Evolutionary conservation across 352 stramenopile genomes (phyloP), one percentile per base, ranked within the genome.

Genomic region (Phytophthora syringae): DNA sequence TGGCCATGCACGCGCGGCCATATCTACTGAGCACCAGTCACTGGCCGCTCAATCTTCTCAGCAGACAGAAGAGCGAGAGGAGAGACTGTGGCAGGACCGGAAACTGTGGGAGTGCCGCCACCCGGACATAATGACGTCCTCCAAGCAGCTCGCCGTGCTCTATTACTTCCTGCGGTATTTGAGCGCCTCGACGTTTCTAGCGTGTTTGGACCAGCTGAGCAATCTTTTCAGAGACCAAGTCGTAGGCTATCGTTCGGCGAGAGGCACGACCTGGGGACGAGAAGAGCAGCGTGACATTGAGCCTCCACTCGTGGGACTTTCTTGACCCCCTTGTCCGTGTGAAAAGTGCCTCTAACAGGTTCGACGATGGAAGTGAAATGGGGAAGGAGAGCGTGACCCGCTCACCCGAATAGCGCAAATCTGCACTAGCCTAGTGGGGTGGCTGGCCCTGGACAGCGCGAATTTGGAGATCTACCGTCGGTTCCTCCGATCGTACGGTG

Each of bases 121-220:
- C 37, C 52, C 27, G 7, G 62, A 67, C 42, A 67, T 70, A 9
- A 72, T 86, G 52, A 67, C 62, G 43, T 72, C 75, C 47, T 78
- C 77, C 42, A 90, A 90, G 62, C 74, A 83, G 12, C 56, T 90
- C 24, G 68, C 66, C 9, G 72, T 90, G 15, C 50, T 89, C 10
- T 74, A 70, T 39, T 60, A 72, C 34, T 88, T 89, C 36, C 52
- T 89, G 7, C 43, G 51, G 13, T 42, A 61, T 53, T 47, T 76
- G n/a, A 64, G 77, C 11, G 75, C 75, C 15, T 62, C 49, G 11
- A 60, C 67, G 18, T 79, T 80, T 49, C 48, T 60, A 2, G 37
- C 55, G 9, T 60, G 54, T 7, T 64, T 88, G 37, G 42, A 60
- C 2, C 53, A 75, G 16, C 75, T 79, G 62, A 75, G 64, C 52